A percentile compares a stretch with the other conserved stretches of the same genome.
phyloP scores from a whole-genome alignment of 495 filamentous ascomycete species.

The Elasticomyces elasticus region DNA sequence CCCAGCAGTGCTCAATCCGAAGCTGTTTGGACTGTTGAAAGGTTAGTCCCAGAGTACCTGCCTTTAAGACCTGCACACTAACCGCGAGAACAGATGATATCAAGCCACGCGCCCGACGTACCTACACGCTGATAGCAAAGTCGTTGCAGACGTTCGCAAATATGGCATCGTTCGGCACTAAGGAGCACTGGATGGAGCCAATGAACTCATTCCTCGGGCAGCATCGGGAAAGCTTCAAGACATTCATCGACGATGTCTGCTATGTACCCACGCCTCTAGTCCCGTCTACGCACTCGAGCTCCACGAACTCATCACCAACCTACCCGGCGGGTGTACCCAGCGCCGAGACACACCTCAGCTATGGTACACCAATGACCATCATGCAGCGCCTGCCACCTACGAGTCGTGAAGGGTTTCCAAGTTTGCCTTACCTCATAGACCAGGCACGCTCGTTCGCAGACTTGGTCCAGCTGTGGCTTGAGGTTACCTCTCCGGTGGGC shows the following conservation, averaged over 20 bases:
- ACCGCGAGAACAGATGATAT: constrained; percentile 78
- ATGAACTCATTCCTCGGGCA: constrained; percentile 73
- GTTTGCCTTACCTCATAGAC: constrained; percentile 88
- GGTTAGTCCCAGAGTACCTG: constrained; percentile 44
- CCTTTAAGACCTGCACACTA: too few species aligned
- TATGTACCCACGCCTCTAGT: constrained; percentile 56
- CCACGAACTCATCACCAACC: constrained; percentile 41
- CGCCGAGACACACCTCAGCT: constrained; percentile 33
- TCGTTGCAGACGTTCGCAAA: constrained; percentile 92
- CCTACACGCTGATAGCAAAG: constrained; percentile 89
- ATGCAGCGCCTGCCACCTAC: constrained; percentile 70
- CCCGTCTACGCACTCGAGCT: neutral
- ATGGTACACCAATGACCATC: constrained; percentile 88
- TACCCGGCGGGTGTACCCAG: constrained; percentile 49
- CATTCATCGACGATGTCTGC: constrained; percentile 80
- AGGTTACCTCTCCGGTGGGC: constrained; percentile 30
- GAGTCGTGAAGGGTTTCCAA: constrained; percentile 87
- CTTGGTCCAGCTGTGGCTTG: constrained; percentile 80
- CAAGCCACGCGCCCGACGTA: constrained; percentile 74
- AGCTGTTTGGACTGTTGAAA: constrained; percentile 85
- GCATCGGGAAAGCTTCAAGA: constrained; percentile 67
- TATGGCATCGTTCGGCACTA: constrained; percentile 83
- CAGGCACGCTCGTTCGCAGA: constrained; percentile 78
- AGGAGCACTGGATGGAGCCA: constrained; percentile 97
- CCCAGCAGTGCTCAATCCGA: constrained; percentile 90